A percentile compares a stretch with the other conserved stretches of the same genome.
Conservation (phyloP, 1,284 basidiomycete genomes). For the Cystobasidium slooffiae region DNA sequence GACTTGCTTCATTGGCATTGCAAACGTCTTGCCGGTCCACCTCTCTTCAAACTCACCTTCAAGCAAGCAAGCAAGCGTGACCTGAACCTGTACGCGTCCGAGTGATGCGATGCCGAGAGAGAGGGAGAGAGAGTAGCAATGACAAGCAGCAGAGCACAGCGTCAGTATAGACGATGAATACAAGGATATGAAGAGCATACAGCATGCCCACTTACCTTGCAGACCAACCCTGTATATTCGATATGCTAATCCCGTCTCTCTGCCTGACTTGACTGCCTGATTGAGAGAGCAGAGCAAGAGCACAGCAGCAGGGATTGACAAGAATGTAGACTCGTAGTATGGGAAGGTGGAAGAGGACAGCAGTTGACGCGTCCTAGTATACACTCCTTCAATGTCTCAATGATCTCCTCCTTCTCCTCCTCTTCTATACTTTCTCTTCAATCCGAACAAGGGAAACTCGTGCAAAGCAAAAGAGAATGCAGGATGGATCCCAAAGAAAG, state of each 20-base stretch:
- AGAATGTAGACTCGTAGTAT: neutral
- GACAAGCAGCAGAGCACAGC: neutral
- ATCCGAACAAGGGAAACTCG: too few relatives aligned
- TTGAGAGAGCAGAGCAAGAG: neutral
- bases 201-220: neutral
- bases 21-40: neutral
- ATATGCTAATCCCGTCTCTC: neutral
- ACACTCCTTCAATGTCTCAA: too few relatives aligned
- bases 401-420: too few relatives aligned
- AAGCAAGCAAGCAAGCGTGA: neutral
- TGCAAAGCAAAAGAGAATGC: too few relatives aligned
- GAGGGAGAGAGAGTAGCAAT: neutral
- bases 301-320: neutral
- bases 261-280: slow-evolving; percentile 2
- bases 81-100: slow-evolving; percentile 16
- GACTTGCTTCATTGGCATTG: neutral
- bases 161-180: neutral
- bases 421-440: too few relatives aligned
- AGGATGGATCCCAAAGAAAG: too few relatives aligned
- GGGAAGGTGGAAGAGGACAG: neutral
- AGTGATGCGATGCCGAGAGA: neutral
- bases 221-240: neutral
- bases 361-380: too few relatives aligned
- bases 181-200: neutral
- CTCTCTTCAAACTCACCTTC: neutral